A percentile compares a stretch with the other conserved stretches of the same genome.
These are phyloP conservation scores for Beauveria pseudobassiana DNA, from an alignment of 2,329 filamentous ascomycete species.

Conservation along the genomic window DNA sequence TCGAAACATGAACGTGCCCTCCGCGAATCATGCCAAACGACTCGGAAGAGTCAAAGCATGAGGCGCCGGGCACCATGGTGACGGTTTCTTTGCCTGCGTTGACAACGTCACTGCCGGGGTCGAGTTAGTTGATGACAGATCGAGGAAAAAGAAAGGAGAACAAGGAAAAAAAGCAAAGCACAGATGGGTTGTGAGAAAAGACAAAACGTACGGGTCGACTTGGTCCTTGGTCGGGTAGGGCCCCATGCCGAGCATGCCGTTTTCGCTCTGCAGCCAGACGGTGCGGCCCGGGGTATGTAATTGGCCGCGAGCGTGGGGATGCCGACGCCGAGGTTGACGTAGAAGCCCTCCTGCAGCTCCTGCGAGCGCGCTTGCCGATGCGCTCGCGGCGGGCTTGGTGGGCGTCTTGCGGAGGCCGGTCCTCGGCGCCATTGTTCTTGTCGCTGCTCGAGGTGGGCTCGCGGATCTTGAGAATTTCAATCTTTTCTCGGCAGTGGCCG, in stretches of 20 bases:
- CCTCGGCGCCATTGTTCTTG: too few species aligned
- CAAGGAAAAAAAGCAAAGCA: background rate
- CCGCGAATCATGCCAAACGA: constrained; percentile 84
- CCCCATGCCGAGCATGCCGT: constrained; percentile 78
- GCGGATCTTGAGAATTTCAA: constrained; percentile 61
- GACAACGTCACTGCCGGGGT: constrained; percentile 54
- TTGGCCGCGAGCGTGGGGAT: constrained; percentile 81
- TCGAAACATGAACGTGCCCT: constrained; percentile 76
- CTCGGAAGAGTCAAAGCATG: constrained; percentile 72
- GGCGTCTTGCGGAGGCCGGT: constrained; percentile 24
- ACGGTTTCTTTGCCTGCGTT: constrained; percentile 87
- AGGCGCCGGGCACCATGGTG: constrained; percentile 67
- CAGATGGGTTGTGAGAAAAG: too few species aligned
- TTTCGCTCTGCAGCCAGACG: constrained; percentile 82
- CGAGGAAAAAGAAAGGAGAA: too few species aligned
- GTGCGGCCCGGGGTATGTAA: constrained; percentile 61
- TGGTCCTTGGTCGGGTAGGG: constrained; percentile 66
- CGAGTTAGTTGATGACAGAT: background rate
- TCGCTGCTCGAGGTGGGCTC: constrained; percentile 22
- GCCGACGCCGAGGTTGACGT: constrained; percentile 75
- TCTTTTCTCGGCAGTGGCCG: constrained; percentile 62
- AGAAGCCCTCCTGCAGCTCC: constrained; percentile 73
- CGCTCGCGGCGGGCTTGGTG: constrained; percentile 53
- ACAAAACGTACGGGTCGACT: constrained; percentile 50
- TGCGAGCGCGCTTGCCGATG: constrained; percentile 73